Percentiles rank a stretch among this genome's conserved stretches.
These are phyloP conservation scores for Harringtonia aguacate DNA, from an alignment of 2,329 filamentous ascomycete genomes.

Conservation along the genomic window DNA sequence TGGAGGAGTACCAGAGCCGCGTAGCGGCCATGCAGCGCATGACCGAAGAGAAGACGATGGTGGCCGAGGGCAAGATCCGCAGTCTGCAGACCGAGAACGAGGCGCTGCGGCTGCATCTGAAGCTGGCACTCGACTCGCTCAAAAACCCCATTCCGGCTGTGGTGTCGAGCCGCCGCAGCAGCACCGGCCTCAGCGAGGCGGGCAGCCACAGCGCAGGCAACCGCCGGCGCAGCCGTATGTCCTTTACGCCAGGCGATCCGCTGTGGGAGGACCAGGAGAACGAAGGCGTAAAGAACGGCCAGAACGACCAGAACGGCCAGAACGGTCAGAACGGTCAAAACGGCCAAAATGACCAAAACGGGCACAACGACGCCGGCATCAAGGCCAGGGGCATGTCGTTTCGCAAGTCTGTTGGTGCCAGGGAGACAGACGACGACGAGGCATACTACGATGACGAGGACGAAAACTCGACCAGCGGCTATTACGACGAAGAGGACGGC, in stretches of 20 bases:
- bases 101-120: conserved; percentile 75
- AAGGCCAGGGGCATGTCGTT: background rate
- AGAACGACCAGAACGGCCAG: too few relatives aligned
- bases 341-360: too few relatives aligned
- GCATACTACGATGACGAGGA: conserved; percentile 17
- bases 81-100: conserved; percentile 86
- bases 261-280: background rate
- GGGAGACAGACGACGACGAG: conserved; percentile 16
- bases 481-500: conserved; percentile 43
- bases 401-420: too few relatives aligned
- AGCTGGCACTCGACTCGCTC: conserved; percentile 72
- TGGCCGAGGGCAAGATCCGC: conserved; percentile 89
- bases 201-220: conserved; percentile 12
- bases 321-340: too few relatives aligned
- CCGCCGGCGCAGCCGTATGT: conserved; percentile 7
- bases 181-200: background rate
- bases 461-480: conserved; percentile 11
- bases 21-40: conserved; percentile 84
- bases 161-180: conserved; percentile 18
- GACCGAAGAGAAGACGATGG: conserved; percentile 88
- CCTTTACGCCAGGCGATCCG: conserved; percentile 3
- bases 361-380: too few relatives aligned
- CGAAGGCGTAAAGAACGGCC: too few relatives aligned
- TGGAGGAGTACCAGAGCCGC: conserved; percentile 91
- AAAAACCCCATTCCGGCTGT: conserved; percentile 79